A percentile compares a stretch with the other conserved stretches of the same genome.
phyloP scores from a whole-genome alignment of 2,329 filamentous ascomycete genomes.

The Acephala macrosclerotiorum region DNA sequence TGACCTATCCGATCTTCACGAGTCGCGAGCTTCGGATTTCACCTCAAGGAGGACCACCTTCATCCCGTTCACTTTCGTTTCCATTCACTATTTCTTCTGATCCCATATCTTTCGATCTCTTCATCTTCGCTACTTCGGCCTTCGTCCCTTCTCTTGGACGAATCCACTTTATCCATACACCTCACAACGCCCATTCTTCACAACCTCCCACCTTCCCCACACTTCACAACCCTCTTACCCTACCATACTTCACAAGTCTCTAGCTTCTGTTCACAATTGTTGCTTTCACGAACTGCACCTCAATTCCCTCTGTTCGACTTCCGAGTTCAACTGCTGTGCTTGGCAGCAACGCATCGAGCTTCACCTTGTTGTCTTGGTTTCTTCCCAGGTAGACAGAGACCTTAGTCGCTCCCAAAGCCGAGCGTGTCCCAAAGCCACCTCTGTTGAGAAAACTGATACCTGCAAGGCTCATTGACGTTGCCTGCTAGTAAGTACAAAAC shows the following conservation, averaged over 20 bases:
- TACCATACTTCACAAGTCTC: not conserved
- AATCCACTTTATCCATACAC: not conserved
- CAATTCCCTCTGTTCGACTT: not conserved
- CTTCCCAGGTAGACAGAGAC: not conserved
- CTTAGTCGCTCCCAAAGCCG: not conserved
- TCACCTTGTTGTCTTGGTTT: not conserved
- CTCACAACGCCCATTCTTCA: not conserved
- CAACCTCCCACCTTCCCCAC: not conserved
- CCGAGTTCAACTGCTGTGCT: not conserved
- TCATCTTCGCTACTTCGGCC: not conserved
- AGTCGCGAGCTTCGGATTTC: not conserved
- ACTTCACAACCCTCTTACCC: not conserved
- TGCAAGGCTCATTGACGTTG: no score
- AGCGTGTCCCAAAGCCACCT: not conserved
- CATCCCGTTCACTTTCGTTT: not conserved
- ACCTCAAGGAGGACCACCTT: not conserved
- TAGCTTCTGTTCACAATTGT: not conserved
- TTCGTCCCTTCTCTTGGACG: no score
- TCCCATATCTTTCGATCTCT: not conserved
- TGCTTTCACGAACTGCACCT: not conserved
- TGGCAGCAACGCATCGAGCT: not conserved
- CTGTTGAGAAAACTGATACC: not conserved
- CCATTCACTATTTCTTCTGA: not conserved
- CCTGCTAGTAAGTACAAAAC: not conserved
- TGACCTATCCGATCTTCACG: not conserved